phyloP scores from a whole-genome alignment of 768 basidiomycete species.

The Tulasnella sp. region DNA sequence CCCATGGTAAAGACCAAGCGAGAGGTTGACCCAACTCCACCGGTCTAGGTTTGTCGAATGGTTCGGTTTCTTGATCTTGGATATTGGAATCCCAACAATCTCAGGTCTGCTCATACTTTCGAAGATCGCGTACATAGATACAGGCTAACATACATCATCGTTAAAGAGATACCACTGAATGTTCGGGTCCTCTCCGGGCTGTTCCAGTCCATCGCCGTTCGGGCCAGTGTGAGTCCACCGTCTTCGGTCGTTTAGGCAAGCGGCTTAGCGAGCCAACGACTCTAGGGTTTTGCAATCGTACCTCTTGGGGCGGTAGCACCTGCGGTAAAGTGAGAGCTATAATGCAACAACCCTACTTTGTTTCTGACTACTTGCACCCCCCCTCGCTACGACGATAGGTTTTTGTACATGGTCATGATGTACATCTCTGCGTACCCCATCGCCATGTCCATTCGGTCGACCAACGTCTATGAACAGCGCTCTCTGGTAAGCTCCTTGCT shows the following conservation, averaged over 20 bases:
- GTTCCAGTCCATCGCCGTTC: conserved; percentile 66
- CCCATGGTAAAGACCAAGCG: background rate
- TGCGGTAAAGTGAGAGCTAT: conserved; percentile 72
- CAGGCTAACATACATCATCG: background rate
- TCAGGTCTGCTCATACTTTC: conserved; percentile 39
- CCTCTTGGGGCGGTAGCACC: conserved; percentile 75
- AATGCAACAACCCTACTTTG: background rate
- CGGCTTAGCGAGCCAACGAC: too few species aligned
- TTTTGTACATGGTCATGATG: conserved; percentile 90
- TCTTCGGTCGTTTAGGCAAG: too few species aligned
- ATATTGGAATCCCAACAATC: conserved; percentile 76
- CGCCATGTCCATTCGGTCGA: conserved; percentile 70
- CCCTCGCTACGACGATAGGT: conserved; percentile 50
- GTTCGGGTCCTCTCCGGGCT: conserved; percentile 73
- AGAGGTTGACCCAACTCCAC: background rate
- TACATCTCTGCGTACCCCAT: conserved; percentile 46
- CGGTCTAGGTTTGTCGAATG: conserved; percentile 58
- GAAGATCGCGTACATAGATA: background rate
- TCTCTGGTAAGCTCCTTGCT: conserved; percentile 53
- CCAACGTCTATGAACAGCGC: conserved; percentile 87
- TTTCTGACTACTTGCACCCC: background rate
- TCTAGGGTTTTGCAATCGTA: conserved; percentile 73
- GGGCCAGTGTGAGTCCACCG: conserved; percentile 56
- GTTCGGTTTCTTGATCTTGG: conserved; percentile 85
- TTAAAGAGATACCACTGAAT: conserved; percentile 63